Percentiles rank a stretch among this genome's conserved stretches.
Conservation (phyloP, 2,329 filamentous ascomycete genomes). For the Hypoxylon sp. region DNA sequence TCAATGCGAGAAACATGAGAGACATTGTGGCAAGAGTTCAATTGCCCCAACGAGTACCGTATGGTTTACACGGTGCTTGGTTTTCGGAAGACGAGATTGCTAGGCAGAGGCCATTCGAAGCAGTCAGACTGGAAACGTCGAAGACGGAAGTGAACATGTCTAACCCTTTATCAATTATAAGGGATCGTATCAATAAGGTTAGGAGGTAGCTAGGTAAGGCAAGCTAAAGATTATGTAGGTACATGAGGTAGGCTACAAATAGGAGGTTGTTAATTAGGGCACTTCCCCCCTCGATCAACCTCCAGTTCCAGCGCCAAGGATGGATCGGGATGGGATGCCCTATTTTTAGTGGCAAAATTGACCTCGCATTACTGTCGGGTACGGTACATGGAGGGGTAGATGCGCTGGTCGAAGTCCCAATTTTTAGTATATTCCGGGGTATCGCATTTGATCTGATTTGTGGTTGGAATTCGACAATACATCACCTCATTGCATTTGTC, state of each 20-base stretch:
- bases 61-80: constrained; percentile 77
- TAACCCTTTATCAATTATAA: constrained; percentile 47
- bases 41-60: constrained; percentile 77
- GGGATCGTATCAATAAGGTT: constrained; percentile 48
- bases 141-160: constrained; percentile 46
- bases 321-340: neutral
- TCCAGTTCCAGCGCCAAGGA: neutral
- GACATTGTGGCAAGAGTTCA: constrained; percentile 71
- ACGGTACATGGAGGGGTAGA: constrained; percentile 4
- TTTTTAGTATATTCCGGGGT: constrained; percentile 38
- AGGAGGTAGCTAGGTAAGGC: too few species aligned
- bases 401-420: neutral
- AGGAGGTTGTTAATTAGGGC: too few species aligned
- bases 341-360: constrained; percentile 9
- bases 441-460: constrained; percentile 27
- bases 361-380: neutral
- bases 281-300: too few species aligned
- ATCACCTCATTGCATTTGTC: constrained; percentile 22
- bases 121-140: constrained; percentile 41
- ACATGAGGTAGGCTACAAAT: neutral
- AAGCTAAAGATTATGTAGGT: neutral
- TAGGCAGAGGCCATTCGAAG: constrained; percentile 59
- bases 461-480: constrained; percentile 8
- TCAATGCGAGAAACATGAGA: constrained; percentile 75
- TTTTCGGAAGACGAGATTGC: constrained; percentile 68